Evolutionary conservation across 306 rosid genomes (phyloP), one percentile per base, ranked within the genome.

Genomic region (Prosopis cineraria): DNA sequence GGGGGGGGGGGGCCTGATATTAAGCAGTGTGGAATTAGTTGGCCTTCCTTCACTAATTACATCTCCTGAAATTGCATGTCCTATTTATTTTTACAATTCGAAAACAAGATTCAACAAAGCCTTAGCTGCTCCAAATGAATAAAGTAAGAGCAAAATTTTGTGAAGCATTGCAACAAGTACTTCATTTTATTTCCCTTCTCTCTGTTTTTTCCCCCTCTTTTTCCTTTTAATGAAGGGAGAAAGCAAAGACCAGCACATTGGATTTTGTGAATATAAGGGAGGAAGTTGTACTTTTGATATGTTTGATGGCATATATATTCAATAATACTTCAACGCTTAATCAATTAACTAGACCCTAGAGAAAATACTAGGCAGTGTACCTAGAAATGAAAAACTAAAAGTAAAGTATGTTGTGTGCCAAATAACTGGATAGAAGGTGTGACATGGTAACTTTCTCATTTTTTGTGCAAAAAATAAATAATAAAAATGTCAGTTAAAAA

Each of bases 1-100:
- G n/a, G n/a, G n/a, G n/a, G n/a, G n/a, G n/a, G n/a, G n/a, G 98
- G 98, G 33, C 97, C 98, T 40, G 92, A 90, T 76, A 81, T 82
- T 50, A 95, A 89, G 85, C 88, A 90, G 76, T 95, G 98, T 75
- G 98, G 98, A 82, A 78, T 68, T 39, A 11, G 52, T 50, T 30
- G 56, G 27, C 58, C 63, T 50, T 33, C 40, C 37, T 65, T 10
- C 43, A 5, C 63, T n/a, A n/a, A n/a, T 70, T 36, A 44, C 62
- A 22, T 69, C 19, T 36, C 25, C 33, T 24, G 72, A 70, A 59
- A 67, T 70, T 43, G 47, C 60, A 68, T 78, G 45, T 40, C 30
- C 12, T 65, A 25, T 80, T n/a, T 50, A 52, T 43, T 50, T 63
- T 55, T 53, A 30, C 31, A 48, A 30, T 58, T 44, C 14, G 16